phyloP scores from a whole-genome alignment of 129 eudicot species.

The Flaveria sonorensis region DNA sequence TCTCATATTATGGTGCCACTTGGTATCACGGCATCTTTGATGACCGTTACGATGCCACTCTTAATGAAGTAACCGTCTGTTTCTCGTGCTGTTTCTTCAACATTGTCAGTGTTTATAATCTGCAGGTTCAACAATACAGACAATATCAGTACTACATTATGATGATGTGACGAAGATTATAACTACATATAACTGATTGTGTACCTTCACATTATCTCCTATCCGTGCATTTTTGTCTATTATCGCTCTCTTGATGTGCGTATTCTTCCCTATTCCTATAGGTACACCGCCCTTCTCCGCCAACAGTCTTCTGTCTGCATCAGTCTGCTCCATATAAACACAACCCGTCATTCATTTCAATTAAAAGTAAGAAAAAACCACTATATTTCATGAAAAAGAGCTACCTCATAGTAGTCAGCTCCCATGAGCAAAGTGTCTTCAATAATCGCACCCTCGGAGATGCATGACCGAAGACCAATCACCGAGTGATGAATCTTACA shows the following conservation, averaged over 20 bases:
- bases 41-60: slow-evolving; percentile 85
- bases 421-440: slow-evolving; percentile 93
- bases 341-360: slow-evolving; percentile 8
- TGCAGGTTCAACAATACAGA: slow-evolving; percentile 29
- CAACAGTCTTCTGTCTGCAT: slow-evolving; percentile 63
- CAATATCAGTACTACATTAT: not conserved
- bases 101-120: slow-evolving; percentile 65
- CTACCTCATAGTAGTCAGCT: slow-evolving; percentile 95
- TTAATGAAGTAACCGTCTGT: slow-evolving; percentile 94
- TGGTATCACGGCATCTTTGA: slow-evolving; percentile 89
- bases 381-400: not conserved
- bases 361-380: not conserved
- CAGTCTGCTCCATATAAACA: slow-evolving; percentile 55
- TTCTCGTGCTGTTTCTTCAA: slow-evolving; percentile 89
- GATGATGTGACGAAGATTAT: not conserved
- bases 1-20: slow-evolving; percentile 66
- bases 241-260: slow-evolving; percentile 78
- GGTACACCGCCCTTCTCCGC: slow-evolving; percentile 80
- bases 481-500: slow-evolving; percentile 95
- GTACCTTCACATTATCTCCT: slow-evolving; percentile 45
- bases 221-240: slow-evolving; percentile 52
- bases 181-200: not conserved
- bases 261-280: slow-evolving; percentile 81
- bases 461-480: slow-evolving; percentile 90
- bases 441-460: slow-evolving; percentile 85